phyloP scores from a whole-genome alignment of 2,329 filamentous ascomycete species.

The Alternaria brassicae region DNA sequence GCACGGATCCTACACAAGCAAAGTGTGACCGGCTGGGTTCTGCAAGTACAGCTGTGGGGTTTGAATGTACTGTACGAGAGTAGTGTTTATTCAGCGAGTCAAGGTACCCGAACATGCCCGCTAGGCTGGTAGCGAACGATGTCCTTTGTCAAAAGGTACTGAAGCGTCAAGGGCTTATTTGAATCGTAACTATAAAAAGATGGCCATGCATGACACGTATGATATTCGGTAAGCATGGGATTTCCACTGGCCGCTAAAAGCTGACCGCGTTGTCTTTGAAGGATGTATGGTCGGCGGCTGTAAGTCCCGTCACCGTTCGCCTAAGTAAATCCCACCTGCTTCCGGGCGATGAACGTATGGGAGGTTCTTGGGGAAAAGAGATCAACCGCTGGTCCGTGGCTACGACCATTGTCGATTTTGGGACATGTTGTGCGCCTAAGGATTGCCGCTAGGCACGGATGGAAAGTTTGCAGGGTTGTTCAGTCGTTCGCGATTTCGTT shows the following conservation, averaged over 20 bases:
- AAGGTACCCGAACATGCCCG: background rate
- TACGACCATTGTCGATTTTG: background rate
- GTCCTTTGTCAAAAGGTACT: background rate
- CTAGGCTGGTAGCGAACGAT: background rate
- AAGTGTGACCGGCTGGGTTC: background rate
- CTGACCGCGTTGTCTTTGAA: constrained; percentile 42
- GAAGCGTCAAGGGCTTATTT: background rate
- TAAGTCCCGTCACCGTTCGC: constrained; percentile 26
- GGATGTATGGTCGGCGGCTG: constrained; percentile 30
- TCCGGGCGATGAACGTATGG: constrained; percentile 5
- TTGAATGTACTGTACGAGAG: background rate
- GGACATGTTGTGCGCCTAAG: constrained; percentile 19
- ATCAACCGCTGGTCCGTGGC: background rate
- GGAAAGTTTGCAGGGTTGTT: constrained; percentile 83
- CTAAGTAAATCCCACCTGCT: constrained; percentile 25
- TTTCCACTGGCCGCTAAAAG: constrained; percentile 37
- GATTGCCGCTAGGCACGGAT: constrained; percentile 73
- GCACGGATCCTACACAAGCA: background rate
- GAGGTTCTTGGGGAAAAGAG: background rate
- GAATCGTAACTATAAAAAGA: background rate
- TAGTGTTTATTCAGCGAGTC: background rate
- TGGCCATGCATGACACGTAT: constrained; percentile 4
- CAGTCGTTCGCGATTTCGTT: constrained; percentile 79
- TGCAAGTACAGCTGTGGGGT: background rate
- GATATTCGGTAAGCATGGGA: constrained; percentile 22